A percentile compares a stretch with the other conserved stretches of the same genome.
These are phyloP conservation scores for Rhodotorula sp. DNA, from an alignment of 1,284 basidiomycete genomes.

Conservation along the genomic window DNA sequence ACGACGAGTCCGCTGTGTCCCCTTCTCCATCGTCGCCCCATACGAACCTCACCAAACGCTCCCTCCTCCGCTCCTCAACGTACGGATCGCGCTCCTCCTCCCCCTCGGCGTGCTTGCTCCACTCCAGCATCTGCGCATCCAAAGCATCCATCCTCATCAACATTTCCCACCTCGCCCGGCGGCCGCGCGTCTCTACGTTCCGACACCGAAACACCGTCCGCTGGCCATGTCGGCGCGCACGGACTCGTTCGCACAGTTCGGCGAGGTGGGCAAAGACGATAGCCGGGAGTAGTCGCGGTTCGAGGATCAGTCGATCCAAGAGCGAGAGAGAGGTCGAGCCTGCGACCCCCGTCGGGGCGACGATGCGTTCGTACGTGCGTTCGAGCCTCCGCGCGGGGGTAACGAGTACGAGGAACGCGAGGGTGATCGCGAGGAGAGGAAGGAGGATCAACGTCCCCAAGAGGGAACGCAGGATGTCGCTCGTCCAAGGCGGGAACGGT, in stretches of 20 bases:
- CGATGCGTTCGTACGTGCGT: background rate
- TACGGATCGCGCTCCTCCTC: background rate
- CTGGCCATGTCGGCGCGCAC: background rate
- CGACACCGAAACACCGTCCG: slow-evolving; percentile 12
- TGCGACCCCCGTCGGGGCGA: background rate
- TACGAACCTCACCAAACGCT: slow-evolving; percentile 3
- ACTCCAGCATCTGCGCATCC: background rate
- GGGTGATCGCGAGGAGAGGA: background rate
- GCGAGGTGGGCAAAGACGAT: background rate
- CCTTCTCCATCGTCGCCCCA: slow-evolving; percentile 1
- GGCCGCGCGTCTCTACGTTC: background rate
- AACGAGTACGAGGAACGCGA: background rate
- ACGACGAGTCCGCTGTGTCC: background rate
- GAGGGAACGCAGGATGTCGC: background rate
- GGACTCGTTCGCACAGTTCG: background rate
- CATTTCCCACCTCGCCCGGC: background rate
- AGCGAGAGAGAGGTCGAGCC: background rate
- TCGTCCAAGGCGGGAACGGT: background rate
- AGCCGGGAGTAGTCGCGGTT: slow-evolving; percentile 1
- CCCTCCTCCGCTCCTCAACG: slow-evolving; percentile 1
- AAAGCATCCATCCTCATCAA: background rate
- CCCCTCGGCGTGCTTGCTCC: too few species aligned
- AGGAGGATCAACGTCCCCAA: background rate
- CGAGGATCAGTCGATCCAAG: slow-evolving; percentile 11
- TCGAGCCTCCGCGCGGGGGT: background rate